Evolutionary conservation across 1,139 yeast genomes (phyloP).

Genomic region (Geotrichum carabidarum): DNA sequence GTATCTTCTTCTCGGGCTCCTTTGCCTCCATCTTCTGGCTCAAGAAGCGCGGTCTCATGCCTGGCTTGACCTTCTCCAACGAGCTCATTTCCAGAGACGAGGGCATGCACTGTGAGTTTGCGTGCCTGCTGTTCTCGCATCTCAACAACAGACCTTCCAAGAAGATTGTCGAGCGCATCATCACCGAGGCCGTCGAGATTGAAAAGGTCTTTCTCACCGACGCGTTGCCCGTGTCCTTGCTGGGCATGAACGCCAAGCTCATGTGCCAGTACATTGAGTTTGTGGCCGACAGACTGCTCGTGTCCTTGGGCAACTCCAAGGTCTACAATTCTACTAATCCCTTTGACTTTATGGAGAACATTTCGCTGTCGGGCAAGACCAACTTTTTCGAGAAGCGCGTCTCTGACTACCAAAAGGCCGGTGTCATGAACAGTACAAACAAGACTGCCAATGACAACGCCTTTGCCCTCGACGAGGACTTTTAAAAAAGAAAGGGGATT

Average conservation of each 20-base stretch:
- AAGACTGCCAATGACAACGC: constrained; percentile 44
- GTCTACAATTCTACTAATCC: constrained; percentile 86
- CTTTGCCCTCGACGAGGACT: constrained; percentile 44
- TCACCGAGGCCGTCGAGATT: constrained; percentile 90
- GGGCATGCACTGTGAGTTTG: constrained; percentile 97
- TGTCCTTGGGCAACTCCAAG: constrained; percentile 86
- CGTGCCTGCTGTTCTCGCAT: constrained; percentile 90
- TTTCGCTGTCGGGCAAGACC: constrained; percentile 95
- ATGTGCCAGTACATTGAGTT: constrained; percentile 98
- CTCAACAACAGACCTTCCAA: constrained; percentile 81
- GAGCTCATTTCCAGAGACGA: constrained; percentile 97
- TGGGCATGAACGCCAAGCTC: constrained; percentile 87
- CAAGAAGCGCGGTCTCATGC: constrained; percentile 96
- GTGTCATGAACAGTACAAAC: constrained; percentile 72
- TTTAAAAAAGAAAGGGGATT: constrained; percentile 30
- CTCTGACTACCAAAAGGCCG: constrained; percentile 97
- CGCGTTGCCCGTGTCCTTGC: constrained; percentile 82
- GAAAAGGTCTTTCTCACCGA: constrained; percentile 93
- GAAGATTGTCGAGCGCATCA: constrained; percentile 72
- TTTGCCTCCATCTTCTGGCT: constrained; percentile 98
- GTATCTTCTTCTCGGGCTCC: constrained; percentile 95
- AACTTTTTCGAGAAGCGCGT: constrained; percentile 99
- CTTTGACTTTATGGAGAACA: constrained; percentile 97
- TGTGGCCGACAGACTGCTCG: constrained; percentile 89
- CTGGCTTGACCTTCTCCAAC: constrained; percentile 94